phyloP scores from a whole-genome alignment of 345 rosid genomes.

The Hypericum androsaemum region DNA sequence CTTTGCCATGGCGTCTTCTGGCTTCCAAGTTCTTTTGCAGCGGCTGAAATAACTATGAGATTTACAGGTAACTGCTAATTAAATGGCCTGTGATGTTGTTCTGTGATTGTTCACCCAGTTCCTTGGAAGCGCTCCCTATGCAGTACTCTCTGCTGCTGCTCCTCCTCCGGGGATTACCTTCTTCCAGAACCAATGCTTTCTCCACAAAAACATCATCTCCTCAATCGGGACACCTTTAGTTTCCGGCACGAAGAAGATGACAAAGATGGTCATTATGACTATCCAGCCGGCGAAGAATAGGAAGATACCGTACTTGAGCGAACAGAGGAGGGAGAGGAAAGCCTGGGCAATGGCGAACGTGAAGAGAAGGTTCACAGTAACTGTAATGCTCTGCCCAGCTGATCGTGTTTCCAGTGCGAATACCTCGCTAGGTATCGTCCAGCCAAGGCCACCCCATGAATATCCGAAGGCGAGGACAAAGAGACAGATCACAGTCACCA shows the following conservation, averaged over 20 bases:
- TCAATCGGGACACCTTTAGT: slow-evolving; percentile 92
- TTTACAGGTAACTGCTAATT: neutral
- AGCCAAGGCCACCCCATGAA: slow-evolving; percentile 98
- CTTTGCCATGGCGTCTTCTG: too few relatives aligned
- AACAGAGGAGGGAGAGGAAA: slow-evolving; percentile 67
- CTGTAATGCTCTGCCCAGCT: slow-evolving; percentile 88
- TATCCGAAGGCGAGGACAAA: slow-evolving; percentile 91
- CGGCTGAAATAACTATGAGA: too few relatives aligned
- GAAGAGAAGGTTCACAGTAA: slow-evolving; percentile 81
- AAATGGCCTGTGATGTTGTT: neutral
- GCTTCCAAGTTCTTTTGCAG: too few relatives aligned
- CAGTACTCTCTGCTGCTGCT: slow-evolving; percentile 14
- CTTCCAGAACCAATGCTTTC: slow-evolving; percentile 94
- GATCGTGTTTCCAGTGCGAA: slow-evolving; percentile 82
- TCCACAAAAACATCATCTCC: slow-evolving; percentile 81
- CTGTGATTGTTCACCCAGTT: slow-evolving; percentile 9
- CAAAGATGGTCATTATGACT: slow-evolving; percentile 70
- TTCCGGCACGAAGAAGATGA: slow-evolving; percentile 62
- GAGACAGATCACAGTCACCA: slow-evolving; percentile 66
- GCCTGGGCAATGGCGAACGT: slow-evolving; percentile 73
- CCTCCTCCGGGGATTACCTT: slow-evolving; percentile 33
- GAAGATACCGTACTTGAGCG: slow-evolving; percentile 76
- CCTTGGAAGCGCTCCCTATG: slow-evolving; percentile 1
- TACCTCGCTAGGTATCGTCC: slow-evolving; percentile 93
- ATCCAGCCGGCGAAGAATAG: slow-evolving; percentile 83